Evolutionary conservation across 2,329 filamentous ascomycete species (phyloP), one percentile per base, ranked within the genome.

Genomic region (Cladosporium sp.): DNA sequence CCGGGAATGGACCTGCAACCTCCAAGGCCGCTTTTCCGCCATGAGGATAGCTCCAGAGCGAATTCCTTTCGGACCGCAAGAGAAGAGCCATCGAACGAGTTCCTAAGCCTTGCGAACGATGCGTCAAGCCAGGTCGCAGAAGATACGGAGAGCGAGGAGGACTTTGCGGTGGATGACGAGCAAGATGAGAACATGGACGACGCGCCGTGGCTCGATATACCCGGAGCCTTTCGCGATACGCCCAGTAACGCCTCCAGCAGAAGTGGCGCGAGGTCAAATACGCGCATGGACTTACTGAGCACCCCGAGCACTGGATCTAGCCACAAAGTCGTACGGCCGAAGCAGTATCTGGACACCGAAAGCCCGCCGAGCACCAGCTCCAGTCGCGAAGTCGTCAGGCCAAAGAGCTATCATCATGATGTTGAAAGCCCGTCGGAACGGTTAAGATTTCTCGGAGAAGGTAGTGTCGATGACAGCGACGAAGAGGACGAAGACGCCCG

Each of bases 31-130:
- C 25, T 43, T 16, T 33, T 50, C 39, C 22, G 33, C 35, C 35
- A 32, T 9, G 48, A 50, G 20, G 8, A 18, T 7, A 43, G 35
- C 25, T 50, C 48, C 13, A 19, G 48, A 29, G 48, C 48, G 25
- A 38, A 50, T 22, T 43, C 39, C 7, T 53, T 53, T 20, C 29
- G 32, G 33, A 53, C 51, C 16, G 51, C 51, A 27, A 43, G 43
- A 16, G 51, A 53, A 30, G 30, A 50, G 20, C 29, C 16, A 13
- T 53, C 51, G 38, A 25, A n/a, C 25, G 45, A 48, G 45, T 48
- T 48, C 20, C 15, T 48, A 27, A 25, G 13, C 8, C 18, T 22
- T 5, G 36, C 18, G 6, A 16, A 30, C n/a, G 36, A 39, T 7
- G 27, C 35, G 13, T 15, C 20, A 3, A 48, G 45, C 8, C 45